Base-by-base conservation (phyloP, 768 basidiomycete genomes). In the Pleurotus ostreatus region DNA sequence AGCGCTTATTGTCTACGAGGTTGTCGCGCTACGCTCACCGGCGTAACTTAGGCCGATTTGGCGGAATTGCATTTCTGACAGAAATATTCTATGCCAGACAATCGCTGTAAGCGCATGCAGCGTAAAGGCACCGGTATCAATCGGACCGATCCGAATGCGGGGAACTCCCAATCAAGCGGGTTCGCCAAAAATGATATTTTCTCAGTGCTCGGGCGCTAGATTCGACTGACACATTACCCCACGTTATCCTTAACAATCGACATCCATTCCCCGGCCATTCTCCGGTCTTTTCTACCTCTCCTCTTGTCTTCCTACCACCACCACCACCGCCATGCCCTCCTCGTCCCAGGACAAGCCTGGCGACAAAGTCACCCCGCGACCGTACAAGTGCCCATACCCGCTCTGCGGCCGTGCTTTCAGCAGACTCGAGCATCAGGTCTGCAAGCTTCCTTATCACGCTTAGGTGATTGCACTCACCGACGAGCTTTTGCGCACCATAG, bases 391-490 rank as follows among this genome's bases (percentile, higher is more conserved):
- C 69, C 96, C 96, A 2, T 92, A 90, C 69, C 80, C 79, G 3
- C 80, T 92, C 26, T 99, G 96, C 67, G 92, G 92, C 23, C 80
- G 94, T n/a, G 94, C 96, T 0, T 99, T 99, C 72, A 94, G 91
- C 66, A 79, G 96, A 56, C 83, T 98, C 20, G 96, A 99, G 70
- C 96, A 99, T 70, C 94, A 95, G 84, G 94, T 90, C 63, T 38
- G 70, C 63, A 18, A 16, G 41, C 15, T 30, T 12, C 25, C 13
- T 55, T 43, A 53, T 30, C 49, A 22, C 22, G 34, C 16, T 60
- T 9, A 38, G 40, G 47, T 53, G 20, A 37, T 61, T 54, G 49
- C 23, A 39, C 41, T 34, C 54, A 54, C 47, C 51, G 55, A n/a
- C 57, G 59, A 2, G 3, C 30, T 34, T 34, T 53, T 60, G 55